Evolutionary conservation across 805 yeast genomes (phyloP).

Genomic region (Suhomyces emberorum): DNA sequence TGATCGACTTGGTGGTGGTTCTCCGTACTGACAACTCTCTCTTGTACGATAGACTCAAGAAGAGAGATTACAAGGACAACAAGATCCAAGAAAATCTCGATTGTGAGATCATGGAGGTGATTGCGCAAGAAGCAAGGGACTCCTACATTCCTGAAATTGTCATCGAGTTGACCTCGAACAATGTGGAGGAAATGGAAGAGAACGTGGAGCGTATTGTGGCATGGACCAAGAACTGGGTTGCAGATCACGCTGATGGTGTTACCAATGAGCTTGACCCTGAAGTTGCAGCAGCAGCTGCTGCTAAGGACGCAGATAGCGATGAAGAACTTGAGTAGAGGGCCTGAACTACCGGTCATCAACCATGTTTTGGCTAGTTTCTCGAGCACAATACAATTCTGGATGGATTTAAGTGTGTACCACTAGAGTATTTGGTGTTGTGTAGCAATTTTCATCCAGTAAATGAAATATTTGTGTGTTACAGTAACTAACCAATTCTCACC

Average conservation of each 20-base stretch:
- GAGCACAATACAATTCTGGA: too few relatives aligned
- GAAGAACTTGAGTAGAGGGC: too few relatives aligned
- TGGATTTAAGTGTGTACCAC: too few relatives aligned
- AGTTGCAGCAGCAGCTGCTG: conserved; percentile 8
- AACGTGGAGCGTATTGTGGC: conserved; percentile 71
- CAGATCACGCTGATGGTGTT: conserved; percentile 42
- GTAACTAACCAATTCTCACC: too few relatives aligned
- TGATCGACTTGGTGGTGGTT: conserved; percentile 90
- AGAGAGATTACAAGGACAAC: conserved; percentile 73
- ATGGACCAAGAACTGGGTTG: conserved; percentile 77
- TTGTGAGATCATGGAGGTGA: conserved; percentile 95
- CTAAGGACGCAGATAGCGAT: conserved; percentile 11
- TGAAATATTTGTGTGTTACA: too few relatives aligned
- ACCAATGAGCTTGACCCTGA: conserved; percentile 26
- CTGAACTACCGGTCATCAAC: too few relatives aligned
- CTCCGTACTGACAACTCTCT: conserved; percentile 70
- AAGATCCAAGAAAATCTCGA: conserved; percentile 91
- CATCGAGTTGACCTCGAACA: conserved; percentile 72
- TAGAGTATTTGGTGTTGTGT: too few relatives aligned
- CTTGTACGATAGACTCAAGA: conserved; percentile 70
- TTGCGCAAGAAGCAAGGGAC: conserved; percentile 82
- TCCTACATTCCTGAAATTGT: conserved; percentile 77
- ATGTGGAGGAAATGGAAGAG: conserved; percentile 72
- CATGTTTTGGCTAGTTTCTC: too few relatives aligned
- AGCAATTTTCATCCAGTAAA: too few relatives aligned